These are phyloP conservation scores for Drosera spatulata DNA, from an alignment of 179 eudicot genomes.

Conservation along the genomic window DNA sequence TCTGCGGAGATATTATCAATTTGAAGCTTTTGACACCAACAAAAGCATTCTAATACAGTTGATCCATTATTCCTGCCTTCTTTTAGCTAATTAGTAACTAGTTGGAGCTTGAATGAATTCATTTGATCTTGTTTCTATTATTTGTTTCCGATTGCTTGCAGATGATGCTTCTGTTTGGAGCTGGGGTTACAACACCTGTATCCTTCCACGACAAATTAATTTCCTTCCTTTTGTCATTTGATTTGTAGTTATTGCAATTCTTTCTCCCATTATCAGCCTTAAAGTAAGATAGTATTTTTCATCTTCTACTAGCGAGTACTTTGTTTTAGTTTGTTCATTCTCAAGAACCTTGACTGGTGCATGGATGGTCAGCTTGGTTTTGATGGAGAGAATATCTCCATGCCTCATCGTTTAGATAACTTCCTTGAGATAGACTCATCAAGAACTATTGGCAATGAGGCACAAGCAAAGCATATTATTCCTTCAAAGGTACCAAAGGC, in stretches of 20 bases:
- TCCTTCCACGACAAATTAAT: constrained; percentile 14
- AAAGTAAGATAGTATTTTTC: background rate
- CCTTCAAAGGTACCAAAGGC: constrained; percentile 44
- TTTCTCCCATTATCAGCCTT: background rate
- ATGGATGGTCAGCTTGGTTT: constrained; percentile 80
- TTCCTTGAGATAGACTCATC: constrained; percentile 36
- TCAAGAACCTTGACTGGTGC: constrained; percentile 24
- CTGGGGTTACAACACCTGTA: constrained; percentile 92
- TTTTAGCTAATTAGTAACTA: background rate
- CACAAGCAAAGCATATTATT: constrained; percentile 21
- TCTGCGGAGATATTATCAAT: too few relatives aligned
- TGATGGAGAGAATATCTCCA: constrained; percentile 37
- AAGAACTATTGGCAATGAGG: constrained; percentile 21
- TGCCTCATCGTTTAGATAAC: constrained; percentile 36
- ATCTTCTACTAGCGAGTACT: background rate
- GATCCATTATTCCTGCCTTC: background rate
- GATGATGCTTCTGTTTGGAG: constrained; percentile 90
- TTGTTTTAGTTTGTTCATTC: background rate
- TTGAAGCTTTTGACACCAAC: too few relatives aligned
- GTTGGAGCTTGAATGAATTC: background rate
- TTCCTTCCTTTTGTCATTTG: background rate
- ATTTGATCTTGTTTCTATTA: background rate
- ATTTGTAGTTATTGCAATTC: background rate
- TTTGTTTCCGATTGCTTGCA: constrained; percentile 23
- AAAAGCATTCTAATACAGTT: too few relatives aligned